These are phyloP conservation scores for Epichloe sibirici DNA, from an alignment of 2,329 filamentous ascomycete species.

Conservation along the genomic window DNA sequence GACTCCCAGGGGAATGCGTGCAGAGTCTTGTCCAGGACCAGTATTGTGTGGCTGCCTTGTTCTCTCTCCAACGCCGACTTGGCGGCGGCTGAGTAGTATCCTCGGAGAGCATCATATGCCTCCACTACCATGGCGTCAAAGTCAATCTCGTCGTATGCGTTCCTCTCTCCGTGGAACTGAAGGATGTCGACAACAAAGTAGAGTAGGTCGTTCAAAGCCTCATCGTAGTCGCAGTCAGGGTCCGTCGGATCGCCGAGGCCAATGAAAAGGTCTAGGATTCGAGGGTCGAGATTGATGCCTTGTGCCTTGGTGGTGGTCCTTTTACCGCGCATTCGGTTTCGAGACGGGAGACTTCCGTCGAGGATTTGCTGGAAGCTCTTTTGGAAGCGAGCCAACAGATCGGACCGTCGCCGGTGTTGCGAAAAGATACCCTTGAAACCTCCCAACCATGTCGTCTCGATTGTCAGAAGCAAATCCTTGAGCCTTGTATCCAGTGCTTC, in stretches of 20 bases:
- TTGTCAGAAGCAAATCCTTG: conserved; percentile 65
- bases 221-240: conserved; percentile 64
- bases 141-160: conserved; percentile 95
- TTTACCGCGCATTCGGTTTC: conserved; percentile 50
- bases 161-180: conserved; percentile 90
- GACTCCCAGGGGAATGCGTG: conserved; percentile 96
- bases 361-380: conserved; percentile 67
- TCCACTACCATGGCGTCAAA: conserved; percentile 87
- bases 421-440: conserved; percentile 94
- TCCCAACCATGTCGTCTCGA: conserved; percentile 89
- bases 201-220: conserved; percentile 79
- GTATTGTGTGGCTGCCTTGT: conserved; percentile 57
- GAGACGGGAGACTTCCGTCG: conserved; percentile 74
- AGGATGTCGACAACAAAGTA: conserved; percentile 96
- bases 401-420: conserved; percentile 48
- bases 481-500: conserved; percentile 68
- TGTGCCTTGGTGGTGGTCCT: conserved; percentile 30
- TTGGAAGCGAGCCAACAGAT: conserved; percentile 63
- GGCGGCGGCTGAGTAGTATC: conserved; percentile 52
- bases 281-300: conserved; percentile 38
- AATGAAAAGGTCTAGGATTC: conserved; percentile 78
- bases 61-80: conserved; percentile 27
- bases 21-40: conserved; percentile 82
- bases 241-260: conserved; percentile 64
- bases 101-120: conserved; percentile 68